A percentile compares a stretch with the other conserved stretches of the same genome.
phyloP scores from a whole-genome alignment of 257 asterid genomes.

The Solanum infundibuliforme region DNA sequence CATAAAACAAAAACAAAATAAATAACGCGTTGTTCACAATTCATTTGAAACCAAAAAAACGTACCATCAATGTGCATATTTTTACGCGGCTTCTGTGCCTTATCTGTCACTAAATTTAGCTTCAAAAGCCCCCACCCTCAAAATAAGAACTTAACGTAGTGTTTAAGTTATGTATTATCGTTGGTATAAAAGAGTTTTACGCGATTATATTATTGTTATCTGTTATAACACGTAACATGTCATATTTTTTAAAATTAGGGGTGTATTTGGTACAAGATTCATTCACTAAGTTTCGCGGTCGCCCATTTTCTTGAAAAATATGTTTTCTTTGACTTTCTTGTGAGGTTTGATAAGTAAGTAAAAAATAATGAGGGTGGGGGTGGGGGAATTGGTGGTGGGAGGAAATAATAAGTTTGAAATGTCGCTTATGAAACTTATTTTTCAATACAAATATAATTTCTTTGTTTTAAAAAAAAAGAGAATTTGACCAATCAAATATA shows the following conservation, averaged over 20 bases:
- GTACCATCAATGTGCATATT: slow-evolving; percentile 2
- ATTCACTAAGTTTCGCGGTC: neutral
- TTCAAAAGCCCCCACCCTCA: neutral
- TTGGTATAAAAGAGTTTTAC: no score
- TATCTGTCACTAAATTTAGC: neutral
- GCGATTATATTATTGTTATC: no score
- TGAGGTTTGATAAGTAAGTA: neutral
- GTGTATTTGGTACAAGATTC: no score
- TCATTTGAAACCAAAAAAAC: neutral
- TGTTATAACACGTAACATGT: no score
- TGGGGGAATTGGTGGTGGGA: neutral
- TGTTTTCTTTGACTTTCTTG: no score
- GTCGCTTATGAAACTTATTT: neutral
- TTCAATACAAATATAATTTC: neutral
- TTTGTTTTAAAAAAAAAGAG: neutral
- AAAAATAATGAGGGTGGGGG: neutral
- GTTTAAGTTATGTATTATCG: no score
- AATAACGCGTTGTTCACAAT: slow-evolving; percentile 28
- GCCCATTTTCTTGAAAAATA: no score
- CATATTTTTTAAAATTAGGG: neutral
- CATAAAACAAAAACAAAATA: slow-evolving; percentile 10
- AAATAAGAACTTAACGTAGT: neutral
- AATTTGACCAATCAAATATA: neutral
- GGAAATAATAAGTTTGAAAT: neutral
- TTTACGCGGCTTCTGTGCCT: slow-evolving; percentile 20